Conservation (phyloP, 306 rosid genomes). For the Trichosanthes truncata region DNA sequence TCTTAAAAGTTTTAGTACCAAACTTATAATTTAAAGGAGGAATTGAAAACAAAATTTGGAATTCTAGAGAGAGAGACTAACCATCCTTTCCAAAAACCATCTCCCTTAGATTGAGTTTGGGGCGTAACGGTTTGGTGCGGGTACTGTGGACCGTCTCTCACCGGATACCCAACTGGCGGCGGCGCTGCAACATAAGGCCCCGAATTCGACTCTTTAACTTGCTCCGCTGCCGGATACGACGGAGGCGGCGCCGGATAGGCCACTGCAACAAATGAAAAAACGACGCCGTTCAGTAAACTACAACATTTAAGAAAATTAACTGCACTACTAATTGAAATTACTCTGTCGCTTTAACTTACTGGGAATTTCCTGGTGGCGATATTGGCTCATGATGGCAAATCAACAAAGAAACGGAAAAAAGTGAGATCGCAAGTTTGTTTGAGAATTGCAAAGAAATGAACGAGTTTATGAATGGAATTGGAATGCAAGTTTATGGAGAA, state of each 20-base stretch:
- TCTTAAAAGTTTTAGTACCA: no score
- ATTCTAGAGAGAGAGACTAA: not conserved
- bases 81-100: slow-evolving; percentile 18
- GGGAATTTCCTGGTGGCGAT: not conserved
- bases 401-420: no score
- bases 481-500: not conserved
- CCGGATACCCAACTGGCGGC: slow-evolving; percentile 12
- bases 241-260: not conserved
- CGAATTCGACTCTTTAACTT: not conserved
- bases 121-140: not conserved
- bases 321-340: not conserved
- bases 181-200: slow-evolving; percentile 13
- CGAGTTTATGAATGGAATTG: not conserved
- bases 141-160: not conserved
- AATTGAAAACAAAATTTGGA: not conserved
- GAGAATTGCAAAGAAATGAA: not conserved
- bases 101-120: slow-evolving; percentile 5
- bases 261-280: not conserved
- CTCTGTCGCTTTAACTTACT: not conserved
- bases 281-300: not conserved
- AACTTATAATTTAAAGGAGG: no score
- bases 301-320: no score
- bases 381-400: not conserved
- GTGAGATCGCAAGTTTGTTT: not conserved
- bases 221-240: not conserved